A percentile compares a stretch with the other conserved stretches of the same genome.
phyloP scores from a whole-genome alignment of 2,329 filamentous ascomycete genomes.

The Cercospora beticola region DNA sequence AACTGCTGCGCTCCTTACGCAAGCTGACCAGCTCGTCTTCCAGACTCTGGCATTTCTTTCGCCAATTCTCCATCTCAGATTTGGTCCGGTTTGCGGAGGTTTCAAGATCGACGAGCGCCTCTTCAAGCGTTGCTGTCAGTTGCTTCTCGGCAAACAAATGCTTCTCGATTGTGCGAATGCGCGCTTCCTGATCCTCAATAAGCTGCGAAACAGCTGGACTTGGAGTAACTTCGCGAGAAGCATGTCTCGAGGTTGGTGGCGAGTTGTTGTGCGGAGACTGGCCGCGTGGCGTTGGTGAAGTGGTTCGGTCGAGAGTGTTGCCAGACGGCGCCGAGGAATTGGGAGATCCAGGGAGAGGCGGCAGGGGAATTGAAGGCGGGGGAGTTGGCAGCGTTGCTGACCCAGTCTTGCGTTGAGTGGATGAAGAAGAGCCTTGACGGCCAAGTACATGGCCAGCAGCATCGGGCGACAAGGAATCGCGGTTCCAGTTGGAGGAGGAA shows the following conservation, averaged over 20 bases:
- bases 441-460: constrained; percentile 46
- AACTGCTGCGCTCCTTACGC: constrained; percentile 57
- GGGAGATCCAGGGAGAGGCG: constrained; percentile 71
- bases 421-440: constrained; percentile 59
- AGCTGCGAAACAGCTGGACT: constrained; percentile 77
- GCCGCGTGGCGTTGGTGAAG: constrained; percentile 52
- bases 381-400: constrained; percentile 85
- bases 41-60: constrained; percentile 75
- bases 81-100: constrained; percentile 89
- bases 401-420: constrained; percentile 82
- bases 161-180: constrained; percentile 94
- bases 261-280: constrained; percentile 65
- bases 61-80: constrained; percentile 84
- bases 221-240: constrained; percentile 52
- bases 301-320: constrained; percentile 43
- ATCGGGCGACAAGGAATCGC: constrained; percentile 48
- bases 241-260: constrained; percentile 65
- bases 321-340: constrained; percentile 46
- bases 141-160: constrained; percentile 95
- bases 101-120: constrained; percentile 92
- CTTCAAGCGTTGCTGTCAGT: constrained; percentile 89
- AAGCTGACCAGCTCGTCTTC: constrained; percentile 69
- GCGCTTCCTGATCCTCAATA: constrained; percentile 90
- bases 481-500: constrained; percentile 39
- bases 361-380: constrained; percentile 92